phyloP scores from a whole-genome alignment of 257 asterid genomes.

The Forsythia viridissima region DNA sequence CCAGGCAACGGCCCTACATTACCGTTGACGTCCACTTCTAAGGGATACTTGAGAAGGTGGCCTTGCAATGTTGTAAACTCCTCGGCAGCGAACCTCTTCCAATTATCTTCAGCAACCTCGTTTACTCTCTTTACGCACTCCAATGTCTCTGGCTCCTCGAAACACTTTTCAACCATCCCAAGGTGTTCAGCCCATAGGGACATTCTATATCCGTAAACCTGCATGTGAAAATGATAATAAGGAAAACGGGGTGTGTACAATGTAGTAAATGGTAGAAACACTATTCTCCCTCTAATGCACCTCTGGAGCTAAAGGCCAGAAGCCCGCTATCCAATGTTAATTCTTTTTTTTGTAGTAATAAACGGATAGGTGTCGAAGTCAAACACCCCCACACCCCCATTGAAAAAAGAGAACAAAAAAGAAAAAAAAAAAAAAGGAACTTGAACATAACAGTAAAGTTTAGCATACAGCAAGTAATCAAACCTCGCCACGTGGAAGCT shows the following conservation, averaged over 20 bases:
- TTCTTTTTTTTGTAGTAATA: too few relatives aligned
- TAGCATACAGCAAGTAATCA: conserved; percentile 17
- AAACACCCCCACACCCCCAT: background rate
- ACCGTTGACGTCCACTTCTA: conserved; percentile 64
- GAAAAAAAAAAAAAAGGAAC: background rate
- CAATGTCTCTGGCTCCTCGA: conserved; percentile 51
- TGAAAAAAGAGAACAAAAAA: background rate
- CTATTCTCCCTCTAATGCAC: background rate
- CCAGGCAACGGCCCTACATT: conserved; percentile 58
- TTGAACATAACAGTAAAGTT: conserved; percentile 1
- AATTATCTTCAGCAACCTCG: conserved; percentile 59
- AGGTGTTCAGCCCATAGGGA: conserved; percentile 94
- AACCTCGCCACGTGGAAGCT: conserved; percentile 84
- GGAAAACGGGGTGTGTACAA: background rate
- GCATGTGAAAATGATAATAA: conserved; percentile 12
- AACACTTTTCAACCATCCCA: conserved; percentile 54
- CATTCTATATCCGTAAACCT: conserved; percentile 86
- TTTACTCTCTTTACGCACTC: conserved; percentile 75
- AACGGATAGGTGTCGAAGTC: background rate
- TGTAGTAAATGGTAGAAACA: background rate
- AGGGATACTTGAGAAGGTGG: conserved; percentile 86
- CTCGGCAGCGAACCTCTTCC: conserved; percentile 55
- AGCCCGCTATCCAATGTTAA: background rate
- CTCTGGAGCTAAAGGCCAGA: background rate
- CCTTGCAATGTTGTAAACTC: conserved; percentile 58